These are phyloP conservation scores for Helicocarpus griseus DNA, from an alignment of 2,329 filamentous ascomycete genomes.

Conservation along the genomic window DNA sequence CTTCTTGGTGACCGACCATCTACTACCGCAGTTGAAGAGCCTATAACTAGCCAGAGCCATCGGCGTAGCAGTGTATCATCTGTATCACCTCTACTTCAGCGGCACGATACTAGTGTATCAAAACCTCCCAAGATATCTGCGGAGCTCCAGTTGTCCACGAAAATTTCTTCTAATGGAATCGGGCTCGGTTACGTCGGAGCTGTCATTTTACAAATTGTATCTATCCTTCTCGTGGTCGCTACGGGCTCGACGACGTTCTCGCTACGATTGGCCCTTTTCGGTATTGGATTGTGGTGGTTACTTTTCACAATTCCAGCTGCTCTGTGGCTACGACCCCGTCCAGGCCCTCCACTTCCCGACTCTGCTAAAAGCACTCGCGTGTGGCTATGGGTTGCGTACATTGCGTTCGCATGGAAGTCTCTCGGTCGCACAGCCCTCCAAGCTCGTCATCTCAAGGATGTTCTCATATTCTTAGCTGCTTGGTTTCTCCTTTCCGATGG, in stretches of 20 bases:
- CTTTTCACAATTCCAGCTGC: conserved; percentile 81
- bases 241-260: conserved; percentile 74
- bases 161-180: conserved; percentile 85
- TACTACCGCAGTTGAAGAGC: neutral
- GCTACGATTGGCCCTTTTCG: conserved; percentile 73
- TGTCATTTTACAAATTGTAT: conserved; percentile 70
- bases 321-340: conserved; percentile 76
- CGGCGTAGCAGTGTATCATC: neutral
- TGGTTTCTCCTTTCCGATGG: conserved; percentile 95
- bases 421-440: conserved; percentile 70
- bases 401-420: conserved; percentile 76
- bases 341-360: conserved; percentile 66
- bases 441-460: conserved; percentile 64
- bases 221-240: conserved; percentile 64
- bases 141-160: conserved; percentile 74
- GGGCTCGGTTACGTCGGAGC: conserved; percentile 88
- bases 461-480: conserved; percentile 74
- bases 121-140: conserved; percentile 32
- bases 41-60: neutral
- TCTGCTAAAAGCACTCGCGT: conserved; percentile 24
- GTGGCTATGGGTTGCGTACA: conserved; percentile 59
- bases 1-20: neutral
- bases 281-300: conserved; percentile 89
- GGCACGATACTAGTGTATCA: conserved; percentile 20
- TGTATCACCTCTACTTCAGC: neutral